Evolutionary conservation across 495 filamentous ascomycete genomes (phyloP).

Genomic region (Aspergillus affinis): DNA sequence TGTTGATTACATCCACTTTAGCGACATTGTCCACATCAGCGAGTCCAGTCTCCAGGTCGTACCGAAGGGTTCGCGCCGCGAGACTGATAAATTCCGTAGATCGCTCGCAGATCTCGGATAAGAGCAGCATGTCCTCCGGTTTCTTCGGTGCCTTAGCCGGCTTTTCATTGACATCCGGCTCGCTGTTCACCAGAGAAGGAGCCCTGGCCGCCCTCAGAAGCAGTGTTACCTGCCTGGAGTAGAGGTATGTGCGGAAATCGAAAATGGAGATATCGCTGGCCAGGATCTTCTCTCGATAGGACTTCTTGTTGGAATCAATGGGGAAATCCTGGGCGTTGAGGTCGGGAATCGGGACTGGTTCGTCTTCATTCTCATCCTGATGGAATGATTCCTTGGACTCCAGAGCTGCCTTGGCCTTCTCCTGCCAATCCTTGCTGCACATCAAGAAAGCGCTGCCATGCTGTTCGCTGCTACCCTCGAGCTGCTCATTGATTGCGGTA

Average conservation of each 20-base stretch:
- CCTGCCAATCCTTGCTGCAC: slow-evolving; percentile 70
- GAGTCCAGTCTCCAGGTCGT: slow-evolving; percentile 58
- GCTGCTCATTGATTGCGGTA: slow-evolving; percentile 73
- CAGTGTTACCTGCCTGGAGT: slow-evolving; percentile 81
- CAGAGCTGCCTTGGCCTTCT: slow-evolving; percentile 52
- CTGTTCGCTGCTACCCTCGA: slow-evolving; percentile 50
- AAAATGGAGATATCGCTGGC: slow-evolving; percentile 97
- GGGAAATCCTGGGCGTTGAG: slow-evolving; percentile 47
- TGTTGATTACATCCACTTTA: slow-evolving; percentile 64
- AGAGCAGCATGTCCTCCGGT: slow-evolving; percentile 69
- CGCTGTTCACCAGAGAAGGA: slow-evolving; percentile 29
- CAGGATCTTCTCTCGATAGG: slow-evolving; percentile 88
- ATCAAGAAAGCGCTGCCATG: slow-evolving; percentile 65
- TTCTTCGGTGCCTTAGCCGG: slow-evolving; percentile 41
- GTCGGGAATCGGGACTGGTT: slow-evolving; percentile 28
- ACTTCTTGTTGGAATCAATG: slow-evolving; percentile 70
- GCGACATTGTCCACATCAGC: slow-evolving; percentile 32
- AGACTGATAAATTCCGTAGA: slow-evolving; percentile 78
- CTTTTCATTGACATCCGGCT: slow-evolving; percentile 16
- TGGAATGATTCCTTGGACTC: slow-evolving; percentile 14
- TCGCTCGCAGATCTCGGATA: slow-evolving; percentile 78
- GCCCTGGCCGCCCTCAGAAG: slow-evolving; percentile 80
- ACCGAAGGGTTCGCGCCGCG: slow-evolving; percentile 71
- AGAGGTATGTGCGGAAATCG: slow-evolving; percentile 93
- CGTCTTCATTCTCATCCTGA: slow-evolving; percentile 15